These are phyloP conservation scores for Stylosanthes scabra DNA, from an alignment of 331 rosid genomes.

Conservation along the genomic window DNA sequence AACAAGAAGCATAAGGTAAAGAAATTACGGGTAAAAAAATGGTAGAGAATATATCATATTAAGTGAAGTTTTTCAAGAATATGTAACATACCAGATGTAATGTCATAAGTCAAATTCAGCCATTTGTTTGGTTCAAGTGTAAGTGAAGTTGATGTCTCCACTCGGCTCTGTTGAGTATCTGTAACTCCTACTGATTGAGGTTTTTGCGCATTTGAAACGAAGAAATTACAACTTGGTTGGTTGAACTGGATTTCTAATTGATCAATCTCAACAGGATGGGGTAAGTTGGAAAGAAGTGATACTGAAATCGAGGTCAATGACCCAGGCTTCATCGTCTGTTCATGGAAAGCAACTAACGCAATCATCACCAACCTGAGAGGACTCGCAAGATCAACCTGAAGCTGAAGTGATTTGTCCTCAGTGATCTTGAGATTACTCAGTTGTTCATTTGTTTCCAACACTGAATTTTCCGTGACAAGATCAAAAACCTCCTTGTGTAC, in stretches of 20 bases:
- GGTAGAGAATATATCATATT: slow-evolving; percentile 13
- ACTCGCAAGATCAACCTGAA: slow-evolving; percentile 91
- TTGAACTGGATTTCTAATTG: slow-evolving; percentile 91
- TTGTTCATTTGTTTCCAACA: slow-evolving; percentile 50
- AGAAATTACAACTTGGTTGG: slow-evolving; percentile 82
- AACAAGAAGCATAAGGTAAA: slow-evolving; percentile 17
- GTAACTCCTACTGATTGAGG: slow-evolving; percentile 49
- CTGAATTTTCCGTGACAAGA: slow-evolving; percentile 59
- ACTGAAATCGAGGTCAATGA: slow-evolving; percentile 64
- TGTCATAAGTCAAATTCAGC: slow-evolving; percentile 83
- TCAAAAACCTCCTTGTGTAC: slow-evolving; percentile 81
- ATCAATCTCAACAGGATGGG: slow-evolving; percentile 73
- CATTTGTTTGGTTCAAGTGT: slow-evolving; percentile 79
- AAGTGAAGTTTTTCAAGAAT: slow-evolving; percentile 15
- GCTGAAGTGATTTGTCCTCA: slow-evolving; percentile 64
- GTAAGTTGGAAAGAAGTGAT: slow-evolving; percentile 86
- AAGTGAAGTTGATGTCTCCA: slow-evolving; percentile 68
- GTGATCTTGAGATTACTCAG: slow-evolving; percentile 56
- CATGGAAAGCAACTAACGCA: slow-evolving; percentile 95
- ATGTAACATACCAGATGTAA: slow-evolving; percentile 74
- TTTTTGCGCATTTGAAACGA: slow-evolving; percentile 64
- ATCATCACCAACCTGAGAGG: slow-evolving; percentile 92
- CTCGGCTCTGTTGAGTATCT: slow-evolving; percentile 54
- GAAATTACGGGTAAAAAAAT: slow-evolving; percentile 26
- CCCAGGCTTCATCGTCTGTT: slow-evolving; percentile 81